phyloP scores from a whole-genome alignment of 2,329 filamentous ascomycete species.

The Escovopsis sp. region DNA sequence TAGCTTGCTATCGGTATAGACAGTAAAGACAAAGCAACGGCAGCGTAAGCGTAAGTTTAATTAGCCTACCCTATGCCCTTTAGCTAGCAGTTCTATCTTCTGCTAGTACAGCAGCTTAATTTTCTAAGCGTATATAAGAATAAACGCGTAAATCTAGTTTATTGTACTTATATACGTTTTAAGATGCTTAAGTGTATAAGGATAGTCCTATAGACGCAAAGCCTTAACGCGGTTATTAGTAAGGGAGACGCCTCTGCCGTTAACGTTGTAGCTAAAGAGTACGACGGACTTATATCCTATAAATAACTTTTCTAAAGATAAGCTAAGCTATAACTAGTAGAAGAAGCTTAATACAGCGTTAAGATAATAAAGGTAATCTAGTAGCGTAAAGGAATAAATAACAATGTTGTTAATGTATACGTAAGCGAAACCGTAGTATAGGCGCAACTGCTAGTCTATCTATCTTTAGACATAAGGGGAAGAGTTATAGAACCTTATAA shows the following conservation, averaged over 20 bases:
- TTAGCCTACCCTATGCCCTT: neutral
- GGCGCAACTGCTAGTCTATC: neutral
- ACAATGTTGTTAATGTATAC: neutral
- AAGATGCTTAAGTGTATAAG: too few species aligned
- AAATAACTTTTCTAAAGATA: neutral
- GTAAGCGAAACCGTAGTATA: neutral
- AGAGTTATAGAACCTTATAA: conserved; percentile 1
- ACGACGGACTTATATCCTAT: neutral
- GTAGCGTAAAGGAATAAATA: neutral
- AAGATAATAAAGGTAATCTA: neutral
- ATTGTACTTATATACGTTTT: neutral
- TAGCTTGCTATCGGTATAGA: too few species aligned
- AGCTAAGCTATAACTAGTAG: neutral
- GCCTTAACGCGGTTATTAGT: too few species aligned
- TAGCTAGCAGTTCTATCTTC: neutral
- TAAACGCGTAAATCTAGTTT: neutral
- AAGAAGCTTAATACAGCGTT: neutral
- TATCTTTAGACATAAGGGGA: neutral
- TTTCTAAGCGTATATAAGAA: neutral
- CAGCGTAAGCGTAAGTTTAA: too few species aligned
- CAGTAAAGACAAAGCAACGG: too few species aligned
- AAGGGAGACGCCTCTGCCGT: neutral
- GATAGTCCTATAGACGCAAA: neutral
- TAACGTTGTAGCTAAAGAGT: neutral
- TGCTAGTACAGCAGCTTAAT: neutral